Evolutionary conservation across 2,329 filamentous ascomycete species (phyloP).

Genomic region (Talaromyces albobiverticillius): DNA sequence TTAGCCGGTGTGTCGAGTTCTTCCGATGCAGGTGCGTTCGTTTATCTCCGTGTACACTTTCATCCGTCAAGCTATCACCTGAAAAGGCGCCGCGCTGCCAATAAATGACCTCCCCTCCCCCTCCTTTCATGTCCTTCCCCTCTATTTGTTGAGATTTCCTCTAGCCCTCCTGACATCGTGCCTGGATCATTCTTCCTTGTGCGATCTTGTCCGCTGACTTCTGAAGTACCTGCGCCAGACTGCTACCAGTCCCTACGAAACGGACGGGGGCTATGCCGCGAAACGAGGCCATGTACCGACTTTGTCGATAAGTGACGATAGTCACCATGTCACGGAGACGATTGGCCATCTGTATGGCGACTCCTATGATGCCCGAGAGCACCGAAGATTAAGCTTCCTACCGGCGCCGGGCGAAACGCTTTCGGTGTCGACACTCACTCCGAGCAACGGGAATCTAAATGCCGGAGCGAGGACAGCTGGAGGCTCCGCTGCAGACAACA

Average conservation of each 20-base stretch:
- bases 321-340: slow-evolving; percentile 90
- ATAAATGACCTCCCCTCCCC: not conserved
- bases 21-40: slow-evolving; percentile 39
- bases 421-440: slow-evolving; percentile 38
- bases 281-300: slow-evolving; percentile 59
- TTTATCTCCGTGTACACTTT: not conserved
- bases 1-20: slow-evolving; percentile 26
- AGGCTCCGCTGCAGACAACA: slow-evolving; percentile 31
- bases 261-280: slow-evolving; percentile 45
- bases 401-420: slow-evolving; percentile 43
- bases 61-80: not conserved
- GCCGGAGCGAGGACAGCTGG: slow-evolving; percentile 20
- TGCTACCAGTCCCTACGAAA: slow-evolving; percentile 13
- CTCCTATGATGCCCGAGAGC: slow-evolving; percentile 60
- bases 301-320: slow-evolving; percentile 77
- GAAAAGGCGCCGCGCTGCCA: not conserved
- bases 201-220: slow-evolving; percentile 12
- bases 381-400: slow-evolving; percentile 73
- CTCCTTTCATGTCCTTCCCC: not conserved
- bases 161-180: not conserved
- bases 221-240: slow-evolving; percentile 12
- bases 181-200: not conserved
- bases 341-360: slow-evolving; percentile 89
- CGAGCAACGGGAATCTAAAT: slow-evolving; percentile 17
- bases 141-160: not conserved